Evolutionary conservation across 345 rosid species (phyloP).

Genomic region (Pistacia atlantica): DNA sequence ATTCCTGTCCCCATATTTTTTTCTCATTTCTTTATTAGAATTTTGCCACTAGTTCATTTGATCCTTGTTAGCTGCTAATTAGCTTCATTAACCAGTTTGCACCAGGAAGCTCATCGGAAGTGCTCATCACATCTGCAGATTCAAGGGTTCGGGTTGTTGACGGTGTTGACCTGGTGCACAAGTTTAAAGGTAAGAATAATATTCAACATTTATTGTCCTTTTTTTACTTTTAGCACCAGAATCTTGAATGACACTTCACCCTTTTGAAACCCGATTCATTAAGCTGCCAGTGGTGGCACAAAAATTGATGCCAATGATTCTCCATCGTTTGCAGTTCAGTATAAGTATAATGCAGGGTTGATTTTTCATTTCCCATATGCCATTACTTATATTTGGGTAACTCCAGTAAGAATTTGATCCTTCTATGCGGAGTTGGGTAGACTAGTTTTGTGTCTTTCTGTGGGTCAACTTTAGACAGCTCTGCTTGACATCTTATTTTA

Average conservation of each 20-base stretch:
- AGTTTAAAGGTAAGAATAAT: conserved; percentile 73
- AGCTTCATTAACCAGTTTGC: conserved; percentile 67
- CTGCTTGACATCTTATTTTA: neutral
- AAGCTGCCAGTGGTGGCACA: neutral
- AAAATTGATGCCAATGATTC: neutral
- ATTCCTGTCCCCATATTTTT: neutral
- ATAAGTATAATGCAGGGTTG: no score
- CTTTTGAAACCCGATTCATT: neutral
- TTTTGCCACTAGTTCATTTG: conserved; percentile 11
- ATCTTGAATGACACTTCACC: neutral
- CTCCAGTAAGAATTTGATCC: no score
- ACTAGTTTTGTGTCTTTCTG: no score
- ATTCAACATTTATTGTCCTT: conserved; percentile 10
- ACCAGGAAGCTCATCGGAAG: conserved; percentile 90
- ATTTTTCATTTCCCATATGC: no score
- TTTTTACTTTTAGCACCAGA: neutral
- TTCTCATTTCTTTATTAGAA: neutral
- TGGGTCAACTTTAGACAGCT: neutral
- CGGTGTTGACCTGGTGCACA: conserved; percentile 78
- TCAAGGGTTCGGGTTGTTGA: conserved; percentile 87
- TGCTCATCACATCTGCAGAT: conserved; percentile 93
- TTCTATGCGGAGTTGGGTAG: no score
- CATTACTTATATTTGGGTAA: no score
- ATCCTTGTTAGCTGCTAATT: conserved; percentile 25
- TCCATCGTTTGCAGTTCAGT: neutral